A percentile compares a stretch with the other conserved stretches of the same genome.
These are phyloP conservation scores for Linum trigynum DNA, from an alignment of 345 rosid genomes.

Conservation along the genomic window DNA sequence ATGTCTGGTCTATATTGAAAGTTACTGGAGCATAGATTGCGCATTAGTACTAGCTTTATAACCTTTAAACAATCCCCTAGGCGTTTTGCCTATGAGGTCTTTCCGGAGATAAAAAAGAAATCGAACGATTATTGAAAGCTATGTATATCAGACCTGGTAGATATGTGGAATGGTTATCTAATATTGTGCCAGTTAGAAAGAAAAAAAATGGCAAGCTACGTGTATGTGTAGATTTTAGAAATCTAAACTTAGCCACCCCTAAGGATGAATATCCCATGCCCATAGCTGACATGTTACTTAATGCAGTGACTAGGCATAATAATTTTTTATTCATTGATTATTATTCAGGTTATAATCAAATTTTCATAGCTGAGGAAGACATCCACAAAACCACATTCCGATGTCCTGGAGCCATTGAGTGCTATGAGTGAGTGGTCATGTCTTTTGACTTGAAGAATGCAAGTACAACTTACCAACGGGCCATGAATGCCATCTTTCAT, in stretches of 20 bases:
- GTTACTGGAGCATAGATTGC: neutral
- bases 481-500: neutral
- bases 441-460: too few relatives aligned
- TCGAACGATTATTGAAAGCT: neutral
- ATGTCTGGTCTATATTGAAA: neutral
- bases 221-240: too few relatives aligned
- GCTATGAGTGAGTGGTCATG: too few relatives aligned
- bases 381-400: too few relatives aligned
- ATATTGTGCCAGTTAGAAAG: neutral
- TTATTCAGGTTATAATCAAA: neutral
- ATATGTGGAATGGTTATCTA: constrained; percentile 6
- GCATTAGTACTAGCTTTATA: neutral
- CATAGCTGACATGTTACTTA: too few relatives aligned
- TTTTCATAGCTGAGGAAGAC: neutral
- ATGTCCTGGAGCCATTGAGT: too few relatives aligned
- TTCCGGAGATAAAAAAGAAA: neutral
- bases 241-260: too few relatives aligned
- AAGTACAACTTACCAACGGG: neutral
- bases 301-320: too few relatives aligned
- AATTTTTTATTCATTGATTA: neutral
- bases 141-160: neutral
- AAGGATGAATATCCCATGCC: too few relatives aligned
- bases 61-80: neutral
- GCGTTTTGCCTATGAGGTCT: neutral
- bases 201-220: constrained; percentile 4